These are phyloP conservation scores for Pseudozyma pruni DNA, from an alignment of 1,284 basidiomycete genomes.

Conservation along the genomic window DNA sequence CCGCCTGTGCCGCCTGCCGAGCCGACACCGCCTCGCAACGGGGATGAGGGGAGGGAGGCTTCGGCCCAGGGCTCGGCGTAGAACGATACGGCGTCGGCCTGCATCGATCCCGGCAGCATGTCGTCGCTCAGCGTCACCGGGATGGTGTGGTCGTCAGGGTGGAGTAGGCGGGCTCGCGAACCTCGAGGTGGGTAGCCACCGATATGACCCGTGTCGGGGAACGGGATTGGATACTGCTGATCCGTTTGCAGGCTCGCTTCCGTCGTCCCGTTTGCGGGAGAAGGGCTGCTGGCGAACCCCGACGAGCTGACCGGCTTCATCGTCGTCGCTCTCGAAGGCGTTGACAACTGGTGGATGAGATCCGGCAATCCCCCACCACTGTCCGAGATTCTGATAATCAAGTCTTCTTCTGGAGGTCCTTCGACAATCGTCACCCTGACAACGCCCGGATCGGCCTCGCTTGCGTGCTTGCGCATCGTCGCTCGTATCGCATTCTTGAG, in stretches of 20 bases:
- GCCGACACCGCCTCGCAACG: slow-evolving; percentile 33
- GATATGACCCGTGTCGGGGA: slow-evolving; percentile 42
- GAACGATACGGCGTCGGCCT: slow-evolving; percentile 9
- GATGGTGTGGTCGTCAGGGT: slow-evolving; percentile 21
- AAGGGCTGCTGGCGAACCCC: slow-evolving; percentile 4
- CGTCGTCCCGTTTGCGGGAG: not conserved
- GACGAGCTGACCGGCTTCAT: not conserved
- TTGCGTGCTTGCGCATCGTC: slow-evolving; percentile 49
- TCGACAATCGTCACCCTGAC: slow-evolving; percentile 64
- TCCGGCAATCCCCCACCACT: slow-evolving; percentile 47
- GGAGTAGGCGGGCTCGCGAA: slow-evolving; percentile 22
- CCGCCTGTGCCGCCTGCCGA: slow-evolving; percentile 37
- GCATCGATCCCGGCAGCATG: not conserved
- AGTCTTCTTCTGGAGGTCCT: slow-evolving; percentile 60
- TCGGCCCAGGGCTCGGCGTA: slow-evolving; percentile 38
- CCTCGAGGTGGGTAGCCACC: slow-evolving; percentile 35
- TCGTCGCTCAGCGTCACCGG: slow-evolving; percentile 32
- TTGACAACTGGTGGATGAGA: slow-evolving; percentile 36
- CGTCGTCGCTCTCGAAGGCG: slow-evolving; percentile 1
- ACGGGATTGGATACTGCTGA: slow-evolving; percentile 40
- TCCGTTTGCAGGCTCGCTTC: slow-evolving; percentile 4
- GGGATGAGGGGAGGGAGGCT: slow-evolving; percentile 2
- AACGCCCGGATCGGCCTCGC: slow-evolving; percentile 18
- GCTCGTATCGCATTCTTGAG: slow-evolving; percentile 76
- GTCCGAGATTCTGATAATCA: slow-evolving; percentile 65